Conservation (phyloP, 352 stramenopile genomes). For the Aphanomyces stellatus region DNA sequence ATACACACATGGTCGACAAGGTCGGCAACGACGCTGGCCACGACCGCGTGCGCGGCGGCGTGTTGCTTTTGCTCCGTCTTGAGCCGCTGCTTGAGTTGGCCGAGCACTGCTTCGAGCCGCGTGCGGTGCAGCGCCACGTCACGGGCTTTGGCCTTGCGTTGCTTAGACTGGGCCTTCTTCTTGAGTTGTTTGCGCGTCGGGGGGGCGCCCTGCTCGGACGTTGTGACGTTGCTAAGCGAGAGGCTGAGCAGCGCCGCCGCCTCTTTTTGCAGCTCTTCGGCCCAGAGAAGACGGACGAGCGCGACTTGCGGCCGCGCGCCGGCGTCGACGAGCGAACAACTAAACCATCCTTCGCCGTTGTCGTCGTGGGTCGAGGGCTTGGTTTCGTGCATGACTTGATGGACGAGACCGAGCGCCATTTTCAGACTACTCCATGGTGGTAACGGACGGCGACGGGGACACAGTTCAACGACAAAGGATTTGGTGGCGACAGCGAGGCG, state of each 20-base stretch:
- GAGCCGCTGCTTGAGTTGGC: slow-evolving; percentile 32
- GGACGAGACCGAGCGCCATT: slow-evolving; percentile 7
- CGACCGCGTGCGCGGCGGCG: slow-evolving; percentile 22
- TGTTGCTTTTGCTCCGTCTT: slow-evolving; percentile 25
- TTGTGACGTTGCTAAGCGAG: background rate
- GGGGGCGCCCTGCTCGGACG: background rate
- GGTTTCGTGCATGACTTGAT: background rate
- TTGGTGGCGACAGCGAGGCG: background rate
- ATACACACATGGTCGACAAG: background rate
- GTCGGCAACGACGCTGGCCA: slow-evolving; percentile 28
- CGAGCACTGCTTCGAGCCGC: slow-evolving; percentile 34
- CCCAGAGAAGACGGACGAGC: slow-evolving; percentile 53
- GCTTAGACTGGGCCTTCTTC: slow-evolving; percentile 38
- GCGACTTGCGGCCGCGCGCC: slow-evolving; percentile 35
- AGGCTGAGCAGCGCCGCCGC: slow-evolving; percentile 53
- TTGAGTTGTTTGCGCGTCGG: background rate
- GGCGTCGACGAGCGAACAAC: background rate
- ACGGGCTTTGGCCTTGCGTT: slow-evolving; percentile 38
- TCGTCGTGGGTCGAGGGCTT: background rate
- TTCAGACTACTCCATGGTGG: background rate
- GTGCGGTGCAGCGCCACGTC: slow-evolving; percentile 27
- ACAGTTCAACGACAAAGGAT: slow-evolving; percentile 18
- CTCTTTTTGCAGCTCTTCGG: slow-evolving; percentile 61
- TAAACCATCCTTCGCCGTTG: slow-evolving; percentile 4
- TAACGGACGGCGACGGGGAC: no score